These are phyloP conservation scores for Kwoniella dendrophila DNA, from an alignment of 768 basidiomycete genomes.

Conservation along the genomic window DNA sequence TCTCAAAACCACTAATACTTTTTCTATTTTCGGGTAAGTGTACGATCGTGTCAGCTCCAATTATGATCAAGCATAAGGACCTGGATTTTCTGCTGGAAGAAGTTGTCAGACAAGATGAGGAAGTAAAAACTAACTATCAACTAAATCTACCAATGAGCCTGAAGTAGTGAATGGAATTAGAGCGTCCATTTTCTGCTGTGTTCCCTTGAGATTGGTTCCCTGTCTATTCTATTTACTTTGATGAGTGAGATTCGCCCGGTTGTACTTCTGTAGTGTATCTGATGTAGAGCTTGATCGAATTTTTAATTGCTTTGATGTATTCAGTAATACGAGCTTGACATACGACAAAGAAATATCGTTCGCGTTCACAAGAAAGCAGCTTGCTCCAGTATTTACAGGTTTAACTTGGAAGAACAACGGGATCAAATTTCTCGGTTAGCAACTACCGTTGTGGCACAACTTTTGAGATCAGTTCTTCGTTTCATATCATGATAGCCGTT, in stretches of 20 bases:
- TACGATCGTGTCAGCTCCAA: neutral
- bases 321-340: too few species aligned
- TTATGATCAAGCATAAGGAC: neutral
- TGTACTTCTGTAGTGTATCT: too few species aligned
- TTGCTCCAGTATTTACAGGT: neutral
- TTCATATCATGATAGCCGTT: too few species aligned
- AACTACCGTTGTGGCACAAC: neutral
- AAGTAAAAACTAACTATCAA: conserved; percentile 86
- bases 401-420: neutral
- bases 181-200: conserved; percentile 70
- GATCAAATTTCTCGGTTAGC: conserved; percentile 5
- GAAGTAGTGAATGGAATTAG: conserved; percentile 98
- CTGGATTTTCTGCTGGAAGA: neutral
- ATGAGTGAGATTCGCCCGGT: too few species aligned
- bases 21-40: conserved; percentile 65
- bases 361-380: too few species aligned
- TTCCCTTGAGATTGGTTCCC: neutral
- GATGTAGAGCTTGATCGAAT: too few species aligned
- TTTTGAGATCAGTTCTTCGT: too few species aligned
- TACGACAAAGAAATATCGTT: too few species aligned
- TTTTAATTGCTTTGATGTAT: too few species aligned
- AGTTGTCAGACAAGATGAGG: conserved; percentile 53
- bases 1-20: conserved; percentile 94
- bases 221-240: neutral
- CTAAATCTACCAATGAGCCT: conserved; percentile 96